These are phyloP conservation scores for Blastobotrys elegans DNA, from an alignment of 1,139 yeast species.

Conservation along the genomic window DNA sequence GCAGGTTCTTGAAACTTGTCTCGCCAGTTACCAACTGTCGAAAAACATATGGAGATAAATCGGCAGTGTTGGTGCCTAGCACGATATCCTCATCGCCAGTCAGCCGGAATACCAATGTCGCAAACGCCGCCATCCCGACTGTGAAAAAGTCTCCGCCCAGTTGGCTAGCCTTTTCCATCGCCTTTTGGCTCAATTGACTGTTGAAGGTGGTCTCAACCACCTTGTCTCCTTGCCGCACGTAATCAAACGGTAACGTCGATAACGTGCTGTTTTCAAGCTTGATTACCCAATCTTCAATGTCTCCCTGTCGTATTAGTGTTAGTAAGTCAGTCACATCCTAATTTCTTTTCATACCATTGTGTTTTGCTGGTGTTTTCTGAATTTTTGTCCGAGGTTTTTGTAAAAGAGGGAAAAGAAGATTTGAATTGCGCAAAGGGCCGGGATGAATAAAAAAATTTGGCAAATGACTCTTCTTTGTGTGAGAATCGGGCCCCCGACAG, in stretches of 20 bases:
- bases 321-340: too few species aligned
- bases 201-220: slow-evolving; percentile 57
- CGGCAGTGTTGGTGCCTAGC: slow-evolving; percentile 59
- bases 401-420: too few species aligned
- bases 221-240: slow-evolving; percentile 68
- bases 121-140: slow-evolving; percentile 62
- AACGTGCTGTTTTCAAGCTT: slow-evolving; percentile 76
- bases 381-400: too few species aligned
- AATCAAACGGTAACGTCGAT: slow-evolving; percentile 85
- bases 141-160: slow-evolving; percentile 36
- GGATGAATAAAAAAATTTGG: background rate
- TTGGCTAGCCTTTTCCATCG: slow-evolving; percentile 14
- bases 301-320: background rate
- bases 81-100: slow-evolving; percentile 94
- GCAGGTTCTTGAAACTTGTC: slow-evolving; percentile 49
- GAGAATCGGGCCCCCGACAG: too few species aligned
- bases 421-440: background rate
- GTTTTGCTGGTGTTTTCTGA: too few species aligned
- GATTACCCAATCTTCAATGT: slow-evolving; percentile 55
- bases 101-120: slow-evolving; percentile 66
- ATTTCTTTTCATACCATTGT: background rate
- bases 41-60: slow-evolving; percentile 45
- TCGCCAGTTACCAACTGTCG: slow-evolving; percentile 49
- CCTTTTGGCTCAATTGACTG: slow-evolving; percentile 36
- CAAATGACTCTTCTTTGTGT: background rate